A percentile compares a stretch with the other conserved stretches of the same genome.
These are phyloP conservation scores for Kodamaea laetipori DNA, from an alignment of 805 yeast genomes.

Conservation along the genomic window DNA sequence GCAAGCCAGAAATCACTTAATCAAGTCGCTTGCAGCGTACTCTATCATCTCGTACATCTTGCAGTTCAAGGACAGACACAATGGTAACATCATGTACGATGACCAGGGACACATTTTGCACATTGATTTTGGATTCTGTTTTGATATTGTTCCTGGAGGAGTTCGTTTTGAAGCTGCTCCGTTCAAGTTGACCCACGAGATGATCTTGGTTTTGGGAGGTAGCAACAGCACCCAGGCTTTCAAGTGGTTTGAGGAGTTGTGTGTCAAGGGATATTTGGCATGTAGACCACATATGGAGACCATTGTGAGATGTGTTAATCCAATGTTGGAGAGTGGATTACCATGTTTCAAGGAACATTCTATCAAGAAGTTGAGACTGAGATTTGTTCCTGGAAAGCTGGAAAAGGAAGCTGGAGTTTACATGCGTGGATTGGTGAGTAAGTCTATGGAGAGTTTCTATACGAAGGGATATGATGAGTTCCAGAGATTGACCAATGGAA, in stretches of 20 bases:
- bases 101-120: constrained; percentile 93
- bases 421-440: constrained; percentile 74
- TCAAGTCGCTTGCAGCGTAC: constrained; percentile 92
- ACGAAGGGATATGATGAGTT: constrained; percentile 97
- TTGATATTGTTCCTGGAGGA: constrained; percentile 99
- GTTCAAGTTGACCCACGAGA: constrained; percentile 92
- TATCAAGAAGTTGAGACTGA: constrained; percentile 67
- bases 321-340: constrained; percentile 93
- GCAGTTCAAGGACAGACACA: constrained; percentile 96
- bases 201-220: constrained; percentile 98
- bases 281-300: constrained; percentile 86
- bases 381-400: constrained; percentile 79
- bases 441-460: constrained; percentile 82
- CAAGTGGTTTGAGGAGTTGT: constrained; percentile 91
- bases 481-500: constrained; percentile 95
- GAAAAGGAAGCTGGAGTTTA: constrained; percentile 83
- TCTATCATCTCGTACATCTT: constrained; percentile 86
- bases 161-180: constrained; percentile 98
- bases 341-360: constrained; percentile 95
- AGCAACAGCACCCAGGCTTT: constrained; percentile 79
- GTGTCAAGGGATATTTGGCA: constrained; percentile 88
- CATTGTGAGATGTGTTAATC: constrained; percentile 80
- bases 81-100: constrained; percentile 97
- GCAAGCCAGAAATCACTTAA: constrained; percentile 86
- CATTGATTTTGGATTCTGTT: constrained; percentile 97